Evolutionary conservation across 2,329 filamentous ascomycete genomes (phyloP), one percentile per base, ranked within the genome.

Genomic region (Curvularia verruculosa): DNA sequence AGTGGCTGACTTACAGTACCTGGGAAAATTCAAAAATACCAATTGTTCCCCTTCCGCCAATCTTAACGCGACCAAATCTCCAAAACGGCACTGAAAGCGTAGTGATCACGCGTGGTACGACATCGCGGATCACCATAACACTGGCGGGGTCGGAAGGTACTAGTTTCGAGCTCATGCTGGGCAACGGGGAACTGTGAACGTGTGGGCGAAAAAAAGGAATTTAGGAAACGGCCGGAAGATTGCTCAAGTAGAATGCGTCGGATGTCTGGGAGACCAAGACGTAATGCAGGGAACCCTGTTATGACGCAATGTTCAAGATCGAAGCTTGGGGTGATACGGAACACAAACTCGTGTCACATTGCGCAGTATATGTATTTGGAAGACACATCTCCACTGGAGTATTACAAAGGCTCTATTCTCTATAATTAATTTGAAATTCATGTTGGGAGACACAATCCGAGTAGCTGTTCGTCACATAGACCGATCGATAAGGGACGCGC

Each of bases 21-120:
- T 24, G 6, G n/a, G 24, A 1, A 2, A 45, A 37, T 13, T 41
- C 21, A 15, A 52, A 52, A 81, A 71, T 80, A 93, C 91, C 89
- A 58, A 97, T 82, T 5, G 95, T 98, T 60, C 87, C 93, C 70
- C 95, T 85, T 44, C 92, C 94, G 54, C 95, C 95, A 69, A 99
- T 83, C 72, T 91, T 91, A 69, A 96, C 78, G 48, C 80, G 82
- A 49, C 92, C 92, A 70, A 91, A 90, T 45, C 95, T 90, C 49
- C 85, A 78, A 78, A 99, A 99, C 7, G 95, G 95, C 2, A 92
- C 84, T 9, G 90, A 93, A 67, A 92, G 83, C 12, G 89, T 96
- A 40, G 86, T 87, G 52, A 96, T 84, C 26, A 66, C 66, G 65
- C 89, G 88, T 13, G 91, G 89, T 1, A 90, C 91, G 67, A 98